Evolutionary conservation across 139 green algal species (phyloP).

Genomic region (Yamagishiella unicocca): DNA sequence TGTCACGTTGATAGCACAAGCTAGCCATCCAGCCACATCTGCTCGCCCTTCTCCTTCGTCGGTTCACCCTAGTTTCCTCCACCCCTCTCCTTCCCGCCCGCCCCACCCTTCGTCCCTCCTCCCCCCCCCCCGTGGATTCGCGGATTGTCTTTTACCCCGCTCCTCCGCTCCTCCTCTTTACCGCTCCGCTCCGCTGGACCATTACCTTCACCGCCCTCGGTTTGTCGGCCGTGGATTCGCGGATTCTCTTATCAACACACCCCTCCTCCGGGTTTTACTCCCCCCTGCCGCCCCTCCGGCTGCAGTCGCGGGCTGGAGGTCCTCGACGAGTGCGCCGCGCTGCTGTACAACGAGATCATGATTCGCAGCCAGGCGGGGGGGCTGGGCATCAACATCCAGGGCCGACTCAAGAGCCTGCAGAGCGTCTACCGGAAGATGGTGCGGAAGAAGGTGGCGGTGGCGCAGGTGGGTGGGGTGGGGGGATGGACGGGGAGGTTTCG

Average conservation of each 20-base stretch:
- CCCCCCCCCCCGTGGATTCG: too few relatives aligned
- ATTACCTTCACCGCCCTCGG: too few relatives aligned
- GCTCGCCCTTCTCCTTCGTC: too few relatives aligned
- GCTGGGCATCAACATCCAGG: slow-evolving; percentile 60
- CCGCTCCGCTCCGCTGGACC: too few relatives aligned
- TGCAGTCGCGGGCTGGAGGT: slow-evolving; percentile 55
- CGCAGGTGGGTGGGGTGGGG: slow-evolving; percentile 58
- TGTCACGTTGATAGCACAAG: background rate
- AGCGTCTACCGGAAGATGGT: slow-evolving; percentile 91
- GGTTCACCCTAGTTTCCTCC: too few relatives aligned
- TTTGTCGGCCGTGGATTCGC: too few relatives aligned
- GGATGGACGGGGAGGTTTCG: background rate
- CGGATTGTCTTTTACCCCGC: too few relatives aligned
- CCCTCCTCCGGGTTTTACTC: too few relatives aligned
- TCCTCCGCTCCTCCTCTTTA: slow-evolving; percentile 36
- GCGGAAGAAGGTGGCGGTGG: slow-evolving; percentile 82
- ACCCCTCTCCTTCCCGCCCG: background rate
- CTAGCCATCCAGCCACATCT: too few relatives aligned
- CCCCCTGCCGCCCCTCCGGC: background rate
- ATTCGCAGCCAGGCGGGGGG: slow-evolving; percentile 50
- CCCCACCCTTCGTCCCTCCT: background rate
- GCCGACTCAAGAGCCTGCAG: slow-evolving; percentile 93
- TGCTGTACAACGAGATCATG: slow-evolving; percentile 63
- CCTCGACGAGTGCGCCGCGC: slow-evolving; percentile 66
- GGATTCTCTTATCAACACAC: too few relatives aligned